Evolutionary conservation across 805 yeast genomes (phyloP), one percentile per base, ranked within the genome.

Genomic region (Cyberlindnera sargentensis): DNA sequence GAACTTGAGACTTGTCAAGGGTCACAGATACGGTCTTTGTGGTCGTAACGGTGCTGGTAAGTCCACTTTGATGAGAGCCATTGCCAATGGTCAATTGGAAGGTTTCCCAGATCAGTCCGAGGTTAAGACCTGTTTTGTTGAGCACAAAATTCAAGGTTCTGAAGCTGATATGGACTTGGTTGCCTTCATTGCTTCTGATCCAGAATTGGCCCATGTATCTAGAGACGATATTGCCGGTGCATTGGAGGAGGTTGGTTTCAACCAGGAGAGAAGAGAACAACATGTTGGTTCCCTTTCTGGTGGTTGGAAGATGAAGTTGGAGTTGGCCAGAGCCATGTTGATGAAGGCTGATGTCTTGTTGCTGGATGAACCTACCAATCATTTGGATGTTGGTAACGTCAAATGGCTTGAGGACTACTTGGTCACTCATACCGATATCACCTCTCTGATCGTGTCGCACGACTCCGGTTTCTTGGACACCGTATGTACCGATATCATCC

Each of bases 21-120:
- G 98, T 57, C 97, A 87, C 68, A 79, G 99, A 67, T 91, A 91
- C 61, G 99, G 99, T 72, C 75, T 91, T 48, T 88, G 96, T 74
- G 99, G 99, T 63, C 76, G 97, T 69, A 91, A 91, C 63, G 99
- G 99, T 76, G 97, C 96, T 47, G 99, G 99, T 72, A 91, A 91
- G 67, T 89, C 97, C 10, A 91, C 99, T 11, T 73, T 91, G 58
- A 89, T 91, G 98, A 80, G 98, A 66, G 83, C 98, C 29, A 93
- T 91, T 58, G 88, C 96, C 43, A 87, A 88, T 60, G 98, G 98
- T 46, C 96, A 91, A 69, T 74, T 91, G 51, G 98, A 91, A 69
- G 98, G 98, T 4, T 91, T 93, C 80, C 99, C 99, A 36, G 84
- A 86, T 55, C 82, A 88, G 58, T 78, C 84, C 43, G 83, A 82